A percentile compares a stretch with the other conserved stretches of the same genome.
phyloP scores from a whole-genome alignment of 148 eudicot species.

The Chenopodium quinoa region DNA sequence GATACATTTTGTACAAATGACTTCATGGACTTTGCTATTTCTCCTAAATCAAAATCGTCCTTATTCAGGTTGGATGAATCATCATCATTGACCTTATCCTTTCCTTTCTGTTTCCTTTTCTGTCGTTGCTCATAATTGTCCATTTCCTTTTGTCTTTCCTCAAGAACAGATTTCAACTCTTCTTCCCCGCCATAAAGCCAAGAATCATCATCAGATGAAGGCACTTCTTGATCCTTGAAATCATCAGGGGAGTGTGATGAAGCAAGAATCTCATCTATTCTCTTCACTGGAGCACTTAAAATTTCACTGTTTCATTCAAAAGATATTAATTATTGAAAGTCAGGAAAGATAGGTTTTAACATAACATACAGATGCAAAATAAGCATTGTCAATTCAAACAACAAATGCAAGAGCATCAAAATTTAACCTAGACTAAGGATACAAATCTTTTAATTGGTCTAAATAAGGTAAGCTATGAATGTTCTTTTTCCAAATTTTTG shows the following conservation, averaged over 20 bases:
- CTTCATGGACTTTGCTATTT: conserved; percentile 80
- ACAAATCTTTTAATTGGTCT: background rate
- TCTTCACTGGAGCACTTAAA: conserved; percentile 69
- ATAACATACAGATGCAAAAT: background rate
- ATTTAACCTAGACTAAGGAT: background rate
- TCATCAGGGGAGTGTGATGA: conserved; percentile 58
- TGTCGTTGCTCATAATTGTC: conserved; percentile 54
- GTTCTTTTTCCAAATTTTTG: background rate
- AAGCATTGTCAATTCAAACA: background rate
- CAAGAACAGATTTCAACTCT: conserved; percentile 79
- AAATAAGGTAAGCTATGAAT: background rate
- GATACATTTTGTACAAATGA: conserved; percentile 72
- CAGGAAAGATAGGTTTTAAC: background rate
- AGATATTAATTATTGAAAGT: background rate
- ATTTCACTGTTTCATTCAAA: conserved; percentile 53
- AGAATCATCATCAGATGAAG: conserved; percentile 83
- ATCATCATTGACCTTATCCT: conserved; percentile 49
- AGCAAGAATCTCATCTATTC: conserved; percentile 83
- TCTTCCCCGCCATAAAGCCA: conserved; percentile 95
- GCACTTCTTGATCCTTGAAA: conserved; percentile 58
- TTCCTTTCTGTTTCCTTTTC: conserved; percentile 58
- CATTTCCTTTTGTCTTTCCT: conserved; percentile 83
- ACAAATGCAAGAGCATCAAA: background rate
- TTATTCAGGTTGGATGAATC: conserved; percentile 25
- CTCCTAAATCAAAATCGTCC: conserved; percentile 62